These are phyloP conservation scores for Acorus gramineus DNA, from an alignment of 106 monocot genomes.

Conservation along the genomic window DNA sequence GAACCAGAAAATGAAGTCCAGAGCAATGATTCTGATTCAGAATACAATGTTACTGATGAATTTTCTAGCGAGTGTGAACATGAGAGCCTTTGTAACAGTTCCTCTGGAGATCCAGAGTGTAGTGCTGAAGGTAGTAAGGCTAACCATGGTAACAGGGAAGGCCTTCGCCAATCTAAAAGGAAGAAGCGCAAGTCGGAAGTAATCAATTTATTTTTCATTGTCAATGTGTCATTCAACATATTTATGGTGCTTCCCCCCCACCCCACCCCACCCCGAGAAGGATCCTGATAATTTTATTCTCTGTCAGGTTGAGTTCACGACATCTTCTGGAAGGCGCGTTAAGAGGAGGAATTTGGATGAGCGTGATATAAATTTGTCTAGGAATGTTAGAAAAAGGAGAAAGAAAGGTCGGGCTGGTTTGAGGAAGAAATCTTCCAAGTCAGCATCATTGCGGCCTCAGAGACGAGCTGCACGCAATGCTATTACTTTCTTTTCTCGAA, in stretches of 20 bases:
- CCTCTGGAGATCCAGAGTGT: conserved; percentile 45
- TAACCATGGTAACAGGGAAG: conserved; percentile 27
- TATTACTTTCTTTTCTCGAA: conserved; percentile 72
- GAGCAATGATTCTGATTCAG: conserved; percentile 85
- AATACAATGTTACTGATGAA: conserved; percentile 86
- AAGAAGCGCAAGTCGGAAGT: conserved; percentile 63
- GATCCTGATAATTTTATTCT: conserved; percentile 1
- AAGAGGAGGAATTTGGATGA: conserved; percentile 78
- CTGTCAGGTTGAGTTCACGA: conserved; percentile 46
- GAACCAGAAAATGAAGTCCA: conserved; percentile 83
- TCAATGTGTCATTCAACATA: background rate
- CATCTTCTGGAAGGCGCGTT: conserved; percentile 83
- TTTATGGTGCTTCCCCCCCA: background rate
- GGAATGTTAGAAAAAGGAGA: conserved; percentile 19
- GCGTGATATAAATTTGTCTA: conserved; percentile 35
- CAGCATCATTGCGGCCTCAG: conserved; percentile 54
- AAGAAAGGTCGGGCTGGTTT: conserved; percentile 33
- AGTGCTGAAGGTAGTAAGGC: conserved; percentile 48
- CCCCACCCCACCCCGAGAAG: too few relatives aligned
- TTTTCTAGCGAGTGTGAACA: conserved; percentile 67
- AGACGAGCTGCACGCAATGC: conserved; percentile 92
- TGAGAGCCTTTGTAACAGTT: conserved; percentile 35
- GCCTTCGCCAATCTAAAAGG: conserved; percentile 71
- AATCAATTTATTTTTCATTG: conserved; percentile 6
- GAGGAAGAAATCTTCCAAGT: conserved; percentile 54